Evolutionary conservation across 2,329 filamentous ascomycete genomes (phyloP), one percentile per base, ranked within the genome.

Genomic region (Alternaria sp.): DNA sequence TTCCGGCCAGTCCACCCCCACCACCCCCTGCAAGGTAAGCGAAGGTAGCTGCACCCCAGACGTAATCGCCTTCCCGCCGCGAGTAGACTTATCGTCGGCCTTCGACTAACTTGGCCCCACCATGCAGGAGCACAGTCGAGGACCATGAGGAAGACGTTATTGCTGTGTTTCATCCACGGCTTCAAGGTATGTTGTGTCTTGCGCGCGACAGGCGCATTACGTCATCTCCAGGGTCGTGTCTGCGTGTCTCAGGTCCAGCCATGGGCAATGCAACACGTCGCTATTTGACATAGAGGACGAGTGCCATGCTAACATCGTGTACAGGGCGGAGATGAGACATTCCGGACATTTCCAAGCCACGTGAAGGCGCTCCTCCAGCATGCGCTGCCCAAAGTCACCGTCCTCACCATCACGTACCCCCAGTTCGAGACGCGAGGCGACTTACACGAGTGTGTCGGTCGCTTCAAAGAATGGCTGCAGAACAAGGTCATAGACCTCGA

Each of bases 401-500:
- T 95, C 57, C 82, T 86, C 54, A 83, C 87, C 34, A 81, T 91
- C 49, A 87, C 91, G n/a, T 95, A 94, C 75, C 92, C 92, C 34
- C 88, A 87, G 68, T 95, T 89, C 77, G 91, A 94, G 79, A 95
- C 92, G n/a, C 84, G 90, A 60, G 92, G 92, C 16, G 90, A 94
- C 74, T 80, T 95, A 48, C 82, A 84, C 47, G 86, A 90, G 62
- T 91, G 89, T 74, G 91, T 94, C 60, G 82, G 83, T 61, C 84
- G 87, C 28, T 94, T 95, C 79, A 88, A 89, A 66, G 89, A 91
- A 80, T 95, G 92, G 90, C 87, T 98, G 16, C 88, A 94, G 67
- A 90, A 97, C 75, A 92, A 92, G 71, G 92, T 98, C 70, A 97
- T 98, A 70, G 95, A 98, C 78, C 84, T 97, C 71, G 94, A 99